Conservation (phyloP, 1,139 yeast genomes). For the Magnusiomyces suaveolens region DNA sequence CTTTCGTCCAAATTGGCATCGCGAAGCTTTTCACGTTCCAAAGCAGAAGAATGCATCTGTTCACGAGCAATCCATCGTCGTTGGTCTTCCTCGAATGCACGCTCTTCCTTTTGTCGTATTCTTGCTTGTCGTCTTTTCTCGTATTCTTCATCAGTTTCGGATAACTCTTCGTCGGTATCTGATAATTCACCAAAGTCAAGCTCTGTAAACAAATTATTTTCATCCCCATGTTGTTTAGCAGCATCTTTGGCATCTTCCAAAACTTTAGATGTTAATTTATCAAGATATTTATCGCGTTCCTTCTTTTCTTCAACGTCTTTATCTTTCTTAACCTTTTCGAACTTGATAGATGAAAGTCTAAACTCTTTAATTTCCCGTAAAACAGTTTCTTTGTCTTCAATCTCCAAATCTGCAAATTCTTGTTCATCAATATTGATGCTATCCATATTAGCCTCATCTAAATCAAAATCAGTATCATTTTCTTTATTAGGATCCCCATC, state of each 20-base stretch:
- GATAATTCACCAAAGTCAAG: constrained; percentile 10
- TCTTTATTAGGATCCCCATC: constrained; percentile 11
- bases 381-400: constrained; percentile 11
- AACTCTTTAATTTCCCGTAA: constrained; percentile 24
- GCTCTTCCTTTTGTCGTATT: constrained; percentile 17
- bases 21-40: constrained; percentile 20
- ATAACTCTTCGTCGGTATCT: constrained; percentile 4
- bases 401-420: constrained; percentile 11
- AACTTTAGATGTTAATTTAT: constrained; percentile 16
- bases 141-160: constrained; percentile 18
- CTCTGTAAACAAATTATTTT: constrained; percentile 7
- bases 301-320: constrained; percentile 21
- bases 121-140: constrained; percentile 15
- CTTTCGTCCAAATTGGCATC: constrained; percentile 17
- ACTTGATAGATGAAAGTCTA: constrained; percentile 26
- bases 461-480: constrained; percentile 5
- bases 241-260: constrained; percentile 12
- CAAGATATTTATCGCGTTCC: constrained; percentile 17
- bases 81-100: constrained; percentile 19
- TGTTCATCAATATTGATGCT: constrained; percentile 24
- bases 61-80: constrained; percentile 24
- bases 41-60: constrained; percentile 19
- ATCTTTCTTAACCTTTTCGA: constrained; percentile 20
- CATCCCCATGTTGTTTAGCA: constrained; percentile 3
- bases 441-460: constrained; percentile 18